phyloP scores from a whole-genome alignment of 352 stramenopile species.

The Phytophthora cajani region DNA sequence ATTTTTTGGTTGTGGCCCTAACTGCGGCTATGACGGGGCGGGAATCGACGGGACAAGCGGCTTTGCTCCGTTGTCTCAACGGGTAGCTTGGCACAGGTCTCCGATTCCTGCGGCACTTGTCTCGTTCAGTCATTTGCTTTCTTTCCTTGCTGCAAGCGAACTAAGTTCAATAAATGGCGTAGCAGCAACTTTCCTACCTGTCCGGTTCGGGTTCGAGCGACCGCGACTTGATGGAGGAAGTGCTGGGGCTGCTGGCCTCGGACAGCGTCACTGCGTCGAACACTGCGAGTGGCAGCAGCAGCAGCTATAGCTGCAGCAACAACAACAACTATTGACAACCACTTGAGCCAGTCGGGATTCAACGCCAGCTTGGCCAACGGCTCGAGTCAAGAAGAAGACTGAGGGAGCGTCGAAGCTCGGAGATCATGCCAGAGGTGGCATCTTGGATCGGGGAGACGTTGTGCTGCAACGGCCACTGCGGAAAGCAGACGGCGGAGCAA shows the following conservation, averaged over 20 bases:
- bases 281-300: conserved; percentile 3
- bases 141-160: too few species aligned
- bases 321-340: neutral
- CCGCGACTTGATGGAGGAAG: conserved; percentile 38
- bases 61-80: conserved; percentile 1
- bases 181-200: conserved; percentile 20
- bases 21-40: neutral
- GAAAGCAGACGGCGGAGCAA: conserved; percentile 10
- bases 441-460: neutral
- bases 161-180: conserved; percentile 13
- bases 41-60: neutral
- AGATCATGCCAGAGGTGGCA: too few species aligned
- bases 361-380: neutral
- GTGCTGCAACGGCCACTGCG: conserved; percentile 2
- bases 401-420: neutral
- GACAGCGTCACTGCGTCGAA: conserved; percentile 3
- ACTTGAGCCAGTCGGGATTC: neutral
- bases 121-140: neutral
- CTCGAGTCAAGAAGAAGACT: neutral
- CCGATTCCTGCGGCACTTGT: conserved; percentile 7
- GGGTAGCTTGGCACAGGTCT: conserved; percentile 1
- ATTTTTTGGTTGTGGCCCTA: neutral
- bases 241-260: conserved; percentile 43
- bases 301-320: neutral
- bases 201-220: conserved; percentile 22